These are phyloP conservation scores for Mallotus repandus DNA, from an alignment of 441 rosid species.

Conservation along the genomic window DNA sequence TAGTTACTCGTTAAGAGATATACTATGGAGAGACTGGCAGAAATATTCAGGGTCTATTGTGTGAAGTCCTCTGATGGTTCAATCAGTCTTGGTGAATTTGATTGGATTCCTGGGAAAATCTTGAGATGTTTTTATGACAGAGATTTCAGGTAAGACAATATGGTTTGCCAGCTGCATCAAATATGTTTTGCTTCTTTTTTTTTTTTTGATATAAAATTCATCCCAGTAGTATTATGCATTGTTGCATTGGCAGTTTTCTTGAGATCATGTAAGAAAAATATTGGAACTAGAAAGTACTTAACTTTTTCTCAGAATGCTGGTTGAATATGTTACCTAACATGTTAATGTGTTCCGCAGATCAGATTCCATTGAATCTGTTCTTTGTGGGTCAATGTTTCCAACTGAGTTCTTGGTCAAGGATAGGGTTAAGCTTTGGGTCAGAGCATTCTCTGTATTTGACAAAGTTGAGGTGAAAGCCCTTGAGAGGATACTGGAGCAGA, in stretches of 20 bases:
- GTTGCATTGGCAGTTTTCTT: conserved; percentile 1
- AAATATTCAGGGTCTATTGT: conserved; percentile 72
- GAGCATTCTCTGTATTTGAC: conserved; percentile 78
- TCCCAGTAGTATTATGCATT: not conserved
- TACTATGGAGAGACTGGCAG: conserved; percentile 93
- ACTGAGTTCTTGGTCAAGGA: conserved; percentile 58
- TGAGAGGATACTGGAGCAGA: conserved; percentile 94
- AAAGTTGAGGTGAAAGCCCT: conserved; percentile 90
- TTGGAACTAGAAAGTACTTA: conserved; percentile 10
- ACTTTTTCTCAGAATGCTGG: conserved; percentile 3
- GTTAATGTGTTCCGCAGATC: conserved; percentile 66
- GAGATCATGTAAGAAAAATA: conserved; percentile 9
- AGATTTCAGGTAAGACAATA: conserved; percentile 75
- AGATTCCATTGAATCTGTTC: conserved; percentile 78
- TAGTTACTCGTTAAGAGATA: conserved; percentile 85
- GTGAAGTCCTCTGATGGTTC: conserved; percentile 49
- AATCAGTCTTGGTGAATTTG: conserved; percentile 51
- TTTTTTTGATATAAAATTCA: not conserved
- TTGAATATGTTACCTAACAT: conserved; percentile 18
- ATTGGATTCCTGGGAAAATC: conserved; percentile 98
- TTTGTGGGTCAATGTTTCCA: conserved; percentile 73
- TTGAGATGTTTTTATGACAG: conserved; percentile 94
- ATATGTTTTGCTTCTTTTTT: too few relatives aligned
- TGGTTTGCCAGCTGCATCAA: not conserved
- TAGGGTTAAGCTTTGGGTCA: conserved; percentile 75